phyloP scores from a whole-genome alignment of 129 eudicot genomes.

The Pseudognaphalium luteoalbum region DNA sequence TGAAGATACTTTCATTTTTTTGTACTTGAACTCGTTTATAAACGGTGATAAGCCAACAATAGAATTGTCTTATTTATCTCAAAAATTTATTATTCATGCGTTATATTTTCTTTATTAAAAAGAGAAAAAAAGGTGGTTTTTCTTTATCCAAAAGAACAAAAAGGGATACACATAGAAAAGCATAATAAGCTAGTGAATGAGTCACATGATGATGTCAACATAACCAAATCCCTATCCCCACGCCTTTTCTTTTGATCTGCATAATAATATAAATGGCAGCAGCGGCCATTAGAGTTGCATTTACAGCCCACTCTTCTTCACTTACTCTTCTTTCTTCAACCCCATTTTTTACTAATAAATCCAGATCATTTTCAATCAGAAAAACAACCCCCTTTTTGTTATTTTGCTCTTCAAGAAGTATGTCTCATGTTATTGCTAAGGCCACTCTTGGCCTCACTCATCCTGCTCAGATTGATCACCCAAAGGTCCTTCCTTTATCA shows the following conservation, averaged over 20 bases:
- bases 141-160: neutral
- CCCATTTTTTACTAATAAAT: conserved; percentile 21
- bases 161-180: neutral
- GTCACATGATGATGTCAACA: neutral
- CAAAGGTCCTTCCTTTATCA: conserved; percentile 44
- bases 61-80: no score
- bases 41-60: no score
- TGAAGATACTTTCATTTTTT: no score
- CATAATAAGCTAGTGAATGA: neutral
- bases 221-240: neutral
- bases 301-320: conserved; percentile 33
- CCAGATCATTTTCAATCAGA: conserved; percentile 28
- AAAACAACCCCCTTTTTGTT: neutral
- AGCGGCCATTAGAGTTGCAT: conserved; percentile 44
- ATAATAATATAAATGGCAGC: conserved; percentile 47
- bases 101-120: no score
- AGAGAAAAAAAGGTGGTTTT: no score
- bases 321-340: conserved; percentile 35
- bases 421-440: conserved; percentile 67
- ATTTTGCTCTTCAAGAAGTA: conserved; percentile 40
- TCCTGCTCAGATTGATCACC: conserved; percentile 60
- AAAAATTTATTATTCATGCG: no score
- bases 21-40: no score
- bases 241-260: neutral
- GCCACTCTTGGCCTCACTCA: conserved; percentile 95